Conservation (phyloP, 2,329 filamentous ascomycete genomes). For the Dactylellina haptotyla region DNA sequence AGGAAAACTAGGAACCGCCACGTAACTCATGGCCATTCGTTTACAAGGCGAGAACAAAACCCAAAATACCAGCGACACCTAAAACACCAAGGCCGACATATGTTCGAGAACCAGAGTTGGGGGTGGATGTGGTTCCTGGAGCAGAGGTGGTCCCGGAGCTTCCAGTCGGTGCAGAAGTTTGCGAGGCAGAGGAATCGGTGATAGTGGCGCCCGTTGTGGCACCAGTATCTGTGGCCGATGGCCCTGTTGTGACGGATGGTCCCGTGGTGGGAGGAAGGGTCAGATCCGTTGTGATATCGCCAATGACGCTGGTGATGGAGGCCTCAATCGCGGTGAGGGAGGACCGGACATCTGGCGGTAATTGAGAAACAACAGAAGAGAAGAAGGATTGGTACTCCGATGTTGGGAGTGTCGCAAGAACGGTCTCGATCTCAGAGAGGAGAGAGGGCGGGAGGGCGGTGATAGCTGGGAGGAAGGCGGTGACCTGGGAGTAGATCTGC, state of each 20-base stretch:
- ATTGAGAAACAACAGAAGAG: slow-evolving; percentile 24
- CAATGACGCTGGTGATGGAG: slow-evolving; percentile 12
- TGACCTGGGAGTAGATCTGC: slow-evolving; percentile 18
- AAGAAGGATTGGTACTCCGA: slow-evolving; percentile 23
- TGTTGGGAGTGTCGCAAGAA: background rate
- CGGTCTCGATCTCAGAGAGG: slow-evolving; percentile 31
- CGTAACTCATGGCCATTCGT: too few species aligned
- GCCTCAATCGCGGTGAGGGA: slow-evolving; percentile 15
- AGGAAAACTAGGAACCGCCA: too few species aligned
- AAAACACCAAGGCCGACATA: slow-evolving; percentile 29
- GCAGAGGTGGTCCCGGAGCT: background rate
- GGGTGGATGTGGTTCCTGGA: background rate
- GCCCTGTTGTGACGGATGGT: slow-evolving; percentile 25
- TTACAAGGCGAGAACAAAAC: slow-evolving; percentile 42
- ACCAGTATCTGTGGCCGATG: background rate
- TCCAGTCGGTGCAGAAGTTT: background rate
- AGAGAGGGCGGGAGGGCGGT: slow-evolving; percentile 27
- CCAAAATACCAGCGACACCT: slow-evolving; percentile 42
- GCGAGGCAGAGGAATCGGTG: background rate
- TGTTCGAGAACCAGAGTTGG: slow-evolving; percentile 27
- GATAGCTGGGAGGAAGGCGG: slow-evolving; percentile 10
- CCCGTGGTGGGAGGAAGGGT: slow-evolving; percentile 9
- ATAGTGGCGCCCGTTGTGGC: background rate
- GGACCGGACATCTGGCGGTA: slow-evolving; percentile 35
- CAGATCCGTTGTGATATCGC: background rate